Base-by-base conservation (phyloP, 345 rosid genomes). In the Linum trigynum region DNA sequence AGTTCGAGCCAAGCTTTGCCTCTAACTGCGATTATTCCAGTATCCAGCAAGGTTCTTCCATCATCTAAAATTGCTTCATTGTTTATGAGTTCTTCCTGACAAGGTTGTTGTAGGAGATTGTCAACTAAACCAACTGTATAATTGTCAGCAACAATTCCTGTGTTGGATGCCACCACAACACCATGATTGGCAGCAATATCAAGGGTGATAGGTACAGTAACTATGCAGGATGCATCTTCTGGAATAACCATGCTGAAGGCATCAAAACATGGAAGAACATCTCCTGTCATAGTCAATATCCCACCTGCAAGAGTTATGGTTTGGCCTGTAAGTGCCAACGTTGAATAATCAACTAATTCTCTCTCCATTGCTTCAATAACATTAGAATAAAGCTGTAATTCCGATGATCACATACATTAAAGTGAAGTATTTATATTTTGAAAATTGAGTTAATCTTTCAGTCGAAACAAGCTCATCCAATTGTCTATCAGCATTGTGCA, bases 261-360 rank as follows among this genome's bases (percentile, higher is more conserved):
- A 84, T 94, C 99, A 71, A 94, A 94, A 82, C 99, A 88, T 15
- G 96, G 97, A 72, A 94, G 96, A 65, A 94, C 99, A 82, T 94
- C 99, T 61, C 99, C 99, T 32, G 97, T 94, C 99, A 94, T 90
- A 48, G 85, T 90, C 70, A 94, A 81, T 41, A 94, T 71, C 55
- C 97, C 97, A 74, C 99, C 98, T 92, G 66, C 65, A 76, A 74
- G 45, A 38, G 66, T 45, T 7, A 38, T 56, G 53, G 14, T 6
- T 48, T 9, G 14, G 11, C 9, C 45, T 4, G 45, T 41, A 41
- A 41, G 45, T 23, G 32, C 32, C 32, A 23, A 23, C 32, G 32
- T 23, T 23, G 32, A 23, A 23, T 23, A 23, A 23, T 23, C 32
- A 23, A 23, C 32, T 23, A 23, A 23, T 23, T 23, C 32, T 23